A percentile compares a stretch with the other conserved stretches of the same genome.
These are phyloP conservation scores for Xylaria palmicola DNA, from an alignment of 495 filamentous ascomycete species.

Conservation along the genomic window DNA sequence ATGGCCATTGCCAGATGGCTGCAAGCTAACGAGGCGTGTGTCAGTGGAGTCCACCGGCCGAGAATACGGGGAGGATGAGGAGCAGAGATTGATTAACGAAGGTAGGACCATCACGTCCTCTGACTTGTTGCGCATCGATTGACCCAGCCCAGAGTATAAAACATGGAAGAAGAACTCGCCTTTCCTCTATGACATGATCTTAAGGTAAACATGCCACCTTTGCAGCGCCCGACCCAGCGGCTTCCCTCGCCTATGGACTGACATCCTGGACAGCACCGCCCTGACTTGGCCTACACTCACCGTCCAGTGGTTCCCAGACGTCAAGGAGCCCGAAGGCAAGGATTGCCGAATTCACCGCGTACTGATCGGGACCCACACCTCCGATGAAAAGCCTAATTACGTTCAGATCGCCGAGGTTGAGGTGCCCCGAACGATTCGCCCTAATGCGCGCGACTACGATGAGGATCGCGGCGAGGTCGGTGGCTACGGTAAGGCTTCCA, in stretches of 20 bases:
- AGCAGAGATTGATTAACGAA: slow-evolving; percentile 90
- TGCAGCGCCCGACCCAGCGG: background rate
- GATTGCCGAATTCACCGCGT: slow-evolving; percentile 86
- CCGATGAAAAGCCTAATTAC: slow-evolving; percentile 82
- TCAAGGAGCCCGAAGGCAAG: slow-evolving; percentile 80
- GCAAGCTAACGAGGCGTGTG: slow-evolving; percentile 17
- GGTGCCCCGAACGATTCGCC: slow-evolving; percentile 74
- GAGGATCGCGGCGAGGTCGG: slow-evolving; percentile 91
- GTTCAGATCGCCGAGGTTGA: slow-evolving; percentile 92
- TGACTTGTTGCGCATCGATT: background rate
- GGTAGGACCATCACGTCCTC: slow-evolving; percentile 45
- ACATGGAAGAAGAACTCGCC: slow-evolving; percentile 99
- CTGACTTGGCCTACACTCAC: slow-evolving; percentile 98
- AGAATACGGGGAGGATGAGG: slow-evolving; percentile 68
- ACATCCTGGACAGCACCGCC: slow-evolving; percentile 60
- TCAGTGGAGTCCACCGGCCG: slow-evolving; percentile 52
- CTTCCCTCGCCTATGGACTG: background rate
- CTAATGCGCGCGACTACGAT: slow-evolving; percentile 79
- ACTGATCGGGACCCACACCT: slow-evolving; percentile 93
- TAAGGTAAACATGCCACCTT: slow-evolving; percentile 51
- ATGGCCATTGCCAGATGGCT: background rate
- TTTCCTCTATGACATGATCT: slow-evolving; percentile 95
- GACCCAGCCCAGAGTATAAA: slow-evolving; percentile 77
- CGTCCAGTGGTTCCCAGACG: slow-evolving; percentile 97
- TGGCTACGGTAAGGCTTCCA: slow-evolving; percentile 74